phyloP scores from a whole-genome alignment of 768 basidiomycete genomes.

The Lactifluus rugatus region DNA sequence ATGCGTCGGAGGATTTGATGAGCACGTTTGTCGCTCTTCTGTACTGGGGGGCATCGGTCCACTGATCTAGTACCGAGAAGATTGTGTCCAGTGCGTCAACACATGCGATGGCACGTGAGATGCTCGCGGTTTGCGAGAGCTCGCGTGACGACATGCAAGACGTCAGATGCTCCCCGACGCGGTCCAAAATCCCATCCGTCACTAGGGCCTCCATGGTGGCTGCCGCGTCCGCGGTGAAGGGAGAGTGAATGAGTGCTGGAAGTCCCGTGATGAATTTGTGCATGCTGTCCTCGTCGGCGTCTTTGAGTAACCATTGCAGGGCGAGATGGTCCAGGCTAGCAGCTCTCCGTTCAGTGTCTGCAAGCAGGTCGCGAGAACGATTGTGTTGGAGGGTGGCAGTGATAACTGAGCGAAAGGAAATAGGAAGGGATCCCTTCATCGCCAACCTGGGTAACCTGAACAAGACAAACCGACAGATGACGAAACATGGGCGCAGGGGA shows the following conservation, averaged over 20 bases:
- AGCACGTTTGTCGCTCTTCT: not conserved
- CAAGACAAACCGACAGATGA: not conserved
- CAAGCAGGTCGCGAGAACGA: not conserved
- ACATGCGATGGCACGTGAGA: not conserved
- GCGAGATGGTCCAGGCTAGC: not conserved
- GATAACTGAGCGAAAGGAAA: not conserved
- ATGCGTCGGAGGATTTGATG: not conserved
- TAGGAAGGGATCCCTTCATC: not conserved
- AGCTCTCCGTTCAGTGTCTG: not conserved
- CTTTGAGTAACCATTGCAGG: not conserved
- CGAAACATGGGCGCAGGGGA: not conserved
- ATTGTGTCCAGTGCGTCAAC: not conserved
- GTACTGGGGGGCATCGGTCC: not conserved
- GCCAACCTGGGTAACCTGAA: not conserved
- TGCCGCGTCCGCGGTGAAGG: not conserved
- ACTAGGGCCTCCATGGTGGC: not conserved
- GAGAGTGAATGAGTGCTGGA: not conserved
- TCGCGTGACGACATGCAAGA: not conserved
- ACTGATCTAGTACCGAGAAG: not conserved
- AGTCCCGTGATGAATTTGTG: slow-evolving; percentile 2
- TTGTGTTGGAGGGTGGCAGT: not conserved
- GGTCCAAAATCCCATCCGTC: not conserved
- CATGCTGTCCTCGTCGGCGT: not conserved
- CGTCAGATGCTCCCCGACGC: not conserved
- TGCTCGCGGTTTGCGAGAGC: not conserved